These are phyloP conservation scores for Mycena citricolor DNA, from an alignment of 1,284 basidiomycete species.

Conservation along the genomic window DNA sequence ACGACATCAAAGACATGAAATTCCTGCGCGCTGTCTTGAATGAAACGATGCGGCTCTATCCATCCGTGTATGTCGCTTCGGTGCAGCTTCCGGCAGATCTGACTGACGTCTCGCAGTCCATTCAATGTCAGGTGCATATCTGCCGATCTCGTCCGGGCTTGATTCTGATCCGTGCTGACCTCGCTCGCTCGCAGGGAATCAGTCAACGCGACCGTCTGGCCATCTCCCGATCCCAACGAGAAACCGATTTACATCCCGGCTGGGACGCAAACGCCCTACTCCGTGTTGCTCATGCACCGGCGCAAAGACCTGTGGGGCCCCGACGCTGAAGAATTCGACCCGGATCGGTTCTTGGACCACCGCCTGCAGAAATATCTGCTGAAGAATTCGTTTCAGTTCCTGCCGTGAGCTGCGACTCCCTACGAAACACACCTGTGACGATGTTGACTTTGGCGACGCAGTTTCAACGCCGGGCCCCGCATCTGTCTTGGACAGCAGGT, in stretches of 20 bases:
- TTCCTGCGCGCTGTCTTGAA: constrained; percentile 37
- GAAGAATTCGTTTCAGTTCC: constrained; percentile 27
- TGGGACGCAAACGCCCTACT: constrained; percentile 30
- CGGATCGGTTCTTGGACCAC: constrained; percentile 28
- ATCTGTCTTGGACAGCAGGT: constrained; percentile 28
- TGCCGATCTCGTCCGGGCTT: too few relatives aligned
- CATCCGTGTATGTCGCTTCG: constrained; percentile 27
- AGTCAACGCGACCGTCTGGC: constrained; percentile 28
- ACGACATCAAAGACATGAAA: constrained; percentile 39
- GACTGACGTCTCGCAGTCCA: constrained; percentile 22
- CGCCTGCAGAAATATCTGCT: constrained; percentile 27
- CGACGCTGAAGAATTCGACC: constrained; percentile 30
- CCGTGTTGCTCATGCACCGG: constrained; percentile 35
- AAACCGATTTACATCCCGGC: constrained; percentile 36
- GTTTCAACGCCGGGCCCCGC: constrained; percentile 29
- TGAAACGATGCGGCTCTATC: constrained; percentile 32
- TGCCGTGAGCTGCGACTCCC: constrained; percentile 16
- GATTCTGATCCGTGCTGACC: background rate
- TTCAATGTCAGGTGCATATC: constrained; percentile 29
- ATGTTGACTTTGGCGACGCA: background rate
- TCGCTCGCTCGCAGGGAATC: constrained; percentile 19
- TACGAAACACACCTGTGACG: background rate
- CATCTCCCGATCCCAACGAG: constrained; percentile 29
- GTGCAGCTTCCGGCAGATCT: background rate
- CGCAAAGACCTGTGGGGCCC: constrained; percentile 37